Evolutionary conservation across 2,329 filamentous ascomycete genomes (phyloP), one percentile per base, ranked within the genome.

Genomic region (Colletotrichum viniferum): DNA sequence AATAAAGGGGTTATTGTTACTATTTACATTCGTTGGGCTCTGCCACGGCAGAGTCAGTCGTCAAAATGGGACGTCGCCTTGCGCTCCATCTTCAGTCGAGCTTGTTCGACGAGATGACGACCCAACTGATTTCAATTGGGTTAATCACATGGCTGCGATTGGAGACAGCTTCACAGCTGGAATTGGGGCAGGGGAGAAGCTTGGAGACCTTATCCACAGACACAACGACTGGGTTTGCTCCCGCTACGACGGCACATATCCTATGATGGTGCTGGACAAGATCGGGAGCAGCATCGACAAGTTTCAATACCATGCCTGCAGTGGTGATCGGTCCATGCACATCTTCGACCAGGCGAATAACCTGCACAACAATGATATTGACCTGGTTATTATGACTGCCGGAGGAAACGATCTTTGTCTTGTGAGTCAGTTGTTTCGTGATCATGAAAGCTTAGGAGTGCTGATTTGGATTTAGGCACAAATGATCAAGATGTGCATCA

Each of bases 401-500:
- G 38, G 38, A 7, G 38, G 38, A 48, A 48, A 48, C 3, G 38
- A 48, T 48, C 38, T 48, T 9, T 48, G 38, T 48, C 38, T 48
- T 21, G 38, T 48, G 5, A 48, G 38, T 48, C 38, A 6, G 3
- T n/a, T 48, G 18, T 12, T 48, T 12, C 18, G 9, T n/a, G 18
- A 7, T 4, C 18, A 48, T 0, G 5, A 12, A 48, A 48, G 38
- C 9, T 12, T 6, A 4, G 9, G 18, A 12, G 9, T 48, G 38
- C 38, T 48, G 6, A 48, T 7, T 48, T 10, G 38, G 4, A 12
- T 48, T 12, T 12, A n/a, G 38, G 38, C 38, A n/a, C 38, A 48
- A 48, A 48, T 48, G 60, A 78, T 79, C 65, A 74, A 77, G 60
- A 67, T 21, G 5, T 81, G 80, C 70, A 73, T 81, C 58, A 16